Base-by-base conservation (phyloP, 192 early-diverging fungal species). In the Backusella parvicylindrica region DNA sequence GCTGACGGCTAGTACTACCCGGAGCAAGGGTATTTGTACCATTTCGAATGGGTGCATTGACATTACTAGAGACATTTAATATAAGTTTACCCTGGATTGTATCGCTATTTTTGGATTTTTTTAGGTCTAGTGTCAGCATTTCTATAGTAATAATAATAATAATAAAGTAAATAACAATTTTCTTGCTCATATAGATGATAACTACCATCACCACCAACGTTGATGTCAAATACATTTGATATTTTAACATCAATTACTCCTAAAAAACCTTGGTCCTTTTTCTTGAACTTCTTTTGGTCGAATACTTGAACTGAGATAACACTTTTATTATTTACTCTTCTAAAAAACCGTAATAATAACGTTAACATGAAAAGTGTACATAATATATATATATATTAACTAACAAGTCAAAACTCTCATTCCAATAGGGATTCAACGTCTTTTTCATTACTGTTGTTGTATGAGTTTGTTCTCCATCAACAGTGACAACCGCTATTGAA, bases 231-330 rank as follows among this genome's bases (percentile, higher is more conserved):
- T 40, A 96, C 86, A 82, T 91, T 89, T 60, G 91, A 87, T 77
- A 98, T 86, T 60, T 91, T 88, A 28, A 97, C 85, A 78, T 96
- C 95, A 71, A 95, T 85, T 49, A 96, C 94, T 31, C 96, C 96
- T 37, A 98, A 84, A 75, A 99, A 98, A 43, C 93, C 93, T 81
- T 95, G 94, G 64, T 89, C 88, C 76, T 89, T 92, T 84, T 90
- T 95, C 80, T 97, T 96, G 81, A 95, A 98, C 79, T 97, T 97
- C 80, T 93, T 91, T 85, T 99, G 96, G 84, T 99, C 97, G 87
- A 98, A 99, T 36, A 99, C 92, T 86, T 99, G 96, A 70, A 97
- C 91, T 7, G 96, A 91, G 68, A 99, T 84, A 23, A 94, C 88
- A 74, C 92, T 94, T 68, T 75, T 82, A 81, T 90, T 92, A 21